Conservation (phyloP, 192 early-diverging fungal species). For the Gryganskiella cystojenkinii region DNA sequence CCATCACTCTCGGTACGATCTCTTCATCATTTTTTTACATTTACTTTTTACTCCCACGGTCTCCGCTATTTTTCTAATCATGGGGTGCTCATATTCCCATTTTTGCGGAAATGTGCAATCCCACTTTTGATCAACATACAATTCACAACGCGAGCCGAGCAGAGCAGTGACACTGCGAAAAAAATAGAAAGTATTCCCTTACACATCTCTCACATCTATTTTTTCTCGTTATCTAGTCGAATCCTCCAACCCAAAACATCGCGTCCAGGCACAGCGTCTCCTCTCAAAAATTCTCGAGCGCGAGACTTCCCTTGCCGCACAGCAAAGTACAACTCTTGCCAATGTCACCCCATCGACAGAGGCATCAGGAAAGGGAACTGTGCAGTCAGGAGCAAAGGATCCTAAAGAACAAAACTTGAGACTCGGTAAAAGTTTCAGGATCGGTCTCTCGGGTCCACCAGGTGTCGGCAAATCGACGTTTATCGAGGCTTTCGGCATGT, state of each 20-base stretch:
- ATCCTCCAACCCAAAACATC: slow-evolving; percentile 74
- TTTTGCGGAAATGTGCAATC: too few relatives aligned
- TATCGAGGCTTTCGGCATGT: slow-evolving; percentile 86
- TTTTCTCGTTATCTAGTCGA: slow-evolving; percentile 62
- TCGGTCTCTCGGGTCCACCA: slow-evolving; percentile 82
- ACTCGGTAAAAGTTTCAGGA: slow-evolving; percentile 69
- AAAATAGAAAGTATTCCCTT: too few relatives aligned
- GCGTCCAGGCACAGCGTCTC: slow-evolving; percentile 66
- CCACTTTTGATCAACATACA: too few relatives aligned
- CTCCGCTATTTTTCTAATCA: background rate
- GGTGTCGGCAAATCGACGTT: slow-evolving; percentile 92
- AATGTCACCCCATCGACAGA: slow-evolving; percentile 21
- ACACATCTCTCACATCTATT: background rate
- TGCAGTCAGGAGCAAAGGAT: background rate
- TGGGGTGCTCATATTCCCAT: too few relatives aligned
- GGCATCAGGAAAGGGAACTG: background rate
- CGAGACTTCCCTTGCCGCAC: slow-evolving; percentile 27
- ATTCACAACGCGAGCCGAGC: background rate
- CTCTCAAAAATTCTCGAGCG: slow-evolving; percentile 65
- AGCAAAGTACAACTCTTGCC: slow-evolving; percentile 23
- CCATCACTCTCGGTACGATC: slow-evolving; percentile 70
- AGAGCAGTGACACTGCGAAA: too few relatives aligned
- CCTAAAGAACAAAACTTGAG: slow-evolving; percentile 26
- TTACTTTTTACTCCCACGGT: slow-evolving; percentile 6
- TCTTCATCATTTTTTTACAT: background rate